These are phyloP conservation scores for Penicillium glabrum DNA, from an alignment of 2,329 filamentous ascomycete genomes.

Conservation along the genomic window DNA sequence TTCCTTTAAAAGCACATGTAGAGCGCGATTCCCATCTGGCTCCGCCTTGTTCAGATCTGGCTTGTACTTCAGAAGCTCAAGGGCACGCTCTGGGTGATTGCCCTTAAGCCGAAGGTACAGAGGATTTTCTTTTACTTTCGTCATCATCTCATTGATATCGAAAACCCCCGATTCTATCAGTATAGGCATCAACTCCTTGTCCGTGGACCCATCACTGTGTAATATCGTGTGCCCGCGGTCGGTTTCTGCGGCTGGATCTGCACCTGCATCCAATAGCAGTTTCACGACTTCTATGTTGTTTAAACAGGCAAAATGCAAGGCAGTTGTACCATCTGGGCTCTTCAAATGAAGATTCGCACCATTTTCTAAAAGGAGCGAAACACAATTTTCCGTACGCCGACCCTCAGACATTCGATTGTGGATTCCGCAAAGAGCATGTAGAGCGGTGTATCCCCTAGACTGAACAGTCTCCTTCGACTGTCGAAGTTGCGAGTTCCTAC, in stretches of 20 bases:
- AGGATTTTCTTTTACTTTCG: not conserved
- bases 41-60: not conserved
- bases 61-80: not conserved
- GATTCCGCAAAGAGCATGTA: not conserved
- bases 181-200: not conserved
- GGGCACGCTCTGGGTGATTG: not conserved
- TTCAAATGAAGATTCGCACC: slow-evolving; percentile 8
- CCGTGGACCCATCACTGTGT: not conserved
- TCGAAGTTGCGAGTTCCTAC: not conserved
- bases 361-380: slow-evolving; percentile 3
- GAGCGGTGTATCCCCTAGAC: not conserved
- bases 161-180: not conserved
- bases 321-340: not conserved
- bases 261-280: slow-evolving; percentile 6
- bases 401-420: not conserved
- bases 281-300: not conserved
- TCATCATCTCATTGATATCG: not conserved
- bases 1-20: not conserved
- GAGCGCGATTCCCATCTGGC: not conserved
- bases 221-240: not conserved
- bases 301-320: slow-evolving; percentile 6
- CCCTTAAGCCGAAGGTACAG: not conserved
- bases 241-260: slow-evolving; percentile 5
- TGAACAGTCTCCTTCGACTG: not conserved
- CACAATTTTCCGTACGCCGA: not conserved